phyloP scores from a whole-genome alignment of 2,329 filamentous ascomycete species.

The Scedosporium minutisporum region DNA sequence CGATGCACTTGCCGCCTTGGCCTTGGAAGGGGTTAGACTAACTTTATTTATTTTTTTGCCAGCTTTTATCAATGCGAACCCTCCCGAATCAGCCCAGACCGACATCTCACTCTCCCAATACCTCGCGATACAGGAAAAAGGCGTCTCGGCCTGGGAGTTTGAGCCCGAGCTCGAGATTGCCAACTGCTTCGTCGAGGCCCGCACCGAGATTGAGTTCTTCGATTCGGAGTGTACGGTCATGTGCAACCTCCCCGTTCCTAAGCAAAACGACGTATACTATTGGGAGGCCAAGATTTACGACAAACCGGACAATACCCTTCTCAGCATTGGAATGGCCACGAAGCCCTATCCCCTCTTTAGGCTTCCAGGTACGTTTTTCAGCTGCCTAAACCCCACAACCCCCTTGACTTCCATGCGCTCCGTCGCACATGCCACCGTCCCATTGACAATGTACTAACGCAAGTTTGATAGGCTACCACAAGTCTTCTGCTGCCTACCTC shows the following conservation, averaged over 20 bases:
- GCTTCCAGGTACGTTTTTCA: slow-evolving; percentile 62
- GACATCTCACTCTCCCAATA: slow-evolving; percentile 98
- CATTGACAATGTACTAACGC: neutral
- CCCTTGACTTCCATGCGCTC: neutral
- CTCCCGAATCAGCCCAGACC: slow-evolving; percentile 87
- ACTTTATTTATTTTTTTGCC: slow-evolving; percentile 9
- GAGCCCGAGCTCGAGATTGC: slow-evolving; percentile 98
- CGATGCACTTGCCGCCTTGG: neutral
- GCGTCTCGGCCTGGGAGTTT: slow-evolving; percentile 99
- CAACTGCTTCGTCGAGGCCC: slow-evolving; percentile 93
- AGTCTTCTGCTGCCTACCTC: slow-evolving; percentile 82
- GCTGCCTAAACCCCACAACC: neutral
- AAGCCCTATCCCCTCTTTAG: slow-evolving; percentile 96
- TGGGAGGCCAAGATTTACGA: slow-evolving; percentile 99
- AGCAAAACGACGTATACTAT: slow-evolving; percentile 99
- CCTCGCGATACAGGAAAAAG: slow-evolving; percentile 96
- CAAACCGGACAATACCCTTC: slow-evolving; percentile 77
- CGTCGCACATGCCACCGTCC: too few relatives aligned
- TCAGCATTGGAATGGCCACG: slow-evolving; percentile 89
- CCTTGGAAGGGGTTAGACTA: slow-evolving; percentile 7
- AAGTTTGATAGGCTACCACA: slow-evolving; percentile 61
- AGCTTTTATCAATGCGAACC: slow-evolving; percentile 93
- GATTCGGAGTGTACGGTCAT: slow-evolving; percentile 96
- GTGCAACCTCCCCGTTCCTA: slow-evolving; percentile 91
- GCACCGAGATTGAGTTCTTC: slow-evolving; percentile 98